Percentiles rank a stretch among this genome's conserved stretches.
Evolutionary conservation across 2,329 filamentous ascomycete species (phyloP).

Genomic region (Sarocladium brachiariae): DNA sequence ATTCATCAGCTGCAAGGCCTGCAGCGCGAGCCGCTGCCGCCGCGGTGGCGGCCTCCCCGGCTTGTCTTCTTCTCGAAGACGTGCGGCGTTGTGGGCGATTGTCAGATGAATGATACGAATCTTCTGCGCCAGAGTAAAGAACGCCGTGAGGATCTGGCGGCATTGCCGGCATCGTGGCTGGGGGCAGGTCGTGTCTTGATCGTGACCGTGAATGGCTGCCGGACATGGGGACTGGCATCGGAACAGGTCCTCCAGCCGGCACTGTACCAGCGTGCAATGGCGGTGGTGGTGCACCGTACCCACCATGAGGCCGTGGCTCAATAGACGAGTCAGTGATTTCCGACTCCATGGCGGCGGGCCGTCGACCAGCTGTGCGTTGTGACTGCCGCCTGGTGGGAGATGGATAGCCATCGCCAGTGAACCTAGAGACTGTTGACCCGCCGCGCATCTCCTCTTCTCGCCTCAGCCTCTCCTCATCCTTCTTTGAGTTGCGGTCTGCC

Average conservation of each 20-base stretch:
- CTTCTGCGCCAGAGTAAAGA: conserved; percentile 23
- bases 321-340: conserved; percentile 30
- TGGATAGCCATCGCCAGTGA: conserved; percentile 60
- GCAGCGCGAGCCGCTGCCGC: conserved; percentile 41
- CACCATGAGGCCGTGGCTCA: conserved; percentile 19
- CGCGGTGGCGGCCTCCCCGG: conserved; percentile 38
- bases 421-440: conserved; percentile 55
- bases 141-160: conserved; percentile 45
- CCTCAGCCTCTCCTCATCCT: conserved; percentile 39
- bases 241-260: not conserved
- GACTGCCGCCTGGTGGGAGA: conserved; percentile 36
- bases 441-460: conserved; percentile 50
- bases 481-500: conserved; percentile 44
- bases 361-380: conserved; percentile 24
- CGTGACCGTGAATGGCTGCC: conserved; percentile 28
- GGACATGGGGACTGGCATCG: conserved; percentile 8
- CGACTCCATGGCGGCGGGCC: not conserved
- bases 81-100: conserved; percentile 33
- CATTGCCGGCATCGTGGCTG: conserved; percentile 46
- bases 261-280: conserved; percentile 16
- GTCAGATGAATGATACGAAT: conserved; percentile 23
- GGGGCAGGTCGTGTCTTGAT: conserved; percentile 32
- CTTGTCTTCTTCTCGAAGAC: conserved; percentile 40
- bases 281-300: conserved; percentile 14
- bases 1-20: conserved; percentile 41